Base-by-base conservation (phyloP, 2,329 filamentous ascomycete genomes). In the Orbilia oligospora region DNA sequence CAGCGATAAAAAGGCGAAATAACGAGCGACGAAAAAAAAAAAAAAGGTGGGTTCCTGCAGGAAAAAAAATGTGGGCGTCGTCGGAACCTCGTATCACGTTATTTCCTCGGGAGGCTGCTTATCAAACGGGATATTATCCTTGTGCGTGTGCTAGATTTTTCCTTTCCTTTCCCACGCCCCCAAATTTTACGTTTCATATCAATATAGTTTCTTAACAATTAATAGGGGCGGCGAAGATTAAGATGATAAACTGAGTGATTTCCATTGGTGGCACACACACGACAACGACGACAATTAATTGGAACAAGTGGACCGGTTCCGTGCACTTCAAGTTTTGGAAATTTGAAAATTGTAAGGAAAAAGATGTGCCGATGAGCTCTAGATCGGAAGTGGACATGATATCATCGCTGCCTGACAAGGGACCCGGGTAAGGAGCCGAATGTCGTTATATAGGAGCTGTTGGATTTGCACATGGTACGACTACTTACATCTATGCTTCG, bases 21-120 rank as follows among this genome's bases (percentile, higher is more conserved):
- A 58, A 36, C 18, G 30, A 51, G 48, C 9, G 33, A 12, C 5
- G 10, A 9, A 36, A 36, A 36, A 36, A 9, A 36, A 36, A 36
- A 8, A 46, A 48, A 38, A 67, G 27, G 44, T 49, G 44, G 44
- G 70, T 73, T 73, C 70, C 70, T 67, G 70, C 70, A 73, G 69
- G 44, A 46, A 46, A 48, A 48, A n/a, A 24, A 14, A 51, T n/a
- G 30, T 36, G 33, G 33, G 33, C 8, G 33, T 36, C 33, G 24
- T 53, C 46, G 56, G 56, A 61, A 61, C 36, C 20, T 61, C 61
- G 68, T 71, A 71, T 71, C 55, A 65, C 56, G 46, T 65, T 61
- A 3, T 44, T 41, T 41, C 12, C 44, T 71, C 68, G 68, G 68
- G 66, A 73, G 61, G 61, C 63, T 49, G 49, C 61, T 56, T 61